A percentile compares a stretch with the other conserved stretches of the same genome.
These are phyloP conservation scores for Chaetoscypha palmicola DNA, from an alignment of 2,329 filamentous ascomycete genomes.

Conservation along the genomic window DNA sequence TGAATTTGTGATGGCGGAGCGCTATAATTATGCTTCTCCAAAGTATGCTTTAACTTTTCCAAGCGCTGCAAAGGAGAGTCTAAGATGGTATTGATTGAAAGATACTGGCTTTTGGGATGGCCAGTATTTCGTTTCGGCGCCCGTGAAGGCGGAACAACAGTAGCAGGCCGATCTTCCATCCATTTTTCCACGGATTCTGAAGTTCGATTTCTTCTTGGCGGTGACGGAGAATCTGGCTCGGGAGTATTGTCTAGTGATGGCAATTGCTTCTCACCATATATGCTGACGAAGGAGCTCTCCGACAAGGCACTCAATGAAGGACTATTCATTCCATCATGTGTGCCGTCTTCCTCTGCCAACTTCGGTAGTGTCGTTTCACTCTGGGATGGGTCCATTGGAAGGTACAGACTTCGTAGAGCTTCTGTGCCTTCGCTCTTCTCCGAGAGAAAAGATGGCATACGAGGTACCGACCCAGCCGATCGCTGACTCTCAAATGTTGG, in stretches of 20 bases:
- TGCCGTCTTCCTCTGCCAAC: slow-evolving; percentile 34
- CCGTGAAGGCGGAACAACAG: slow-evolving; percentile 11
- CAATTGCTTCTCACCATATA: slow-evolving; percentile 48
- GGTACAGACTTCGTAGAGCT: slow-evolving; percentile 53
- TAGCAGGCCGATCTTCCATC: slow-evolving; percentile 26
- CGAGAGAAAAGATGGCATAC: slow-evolving; percentile 60
- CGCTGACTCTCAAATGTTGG: slow-evolving; percentile 9
- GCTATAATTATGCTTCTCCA: slow-evolving; percentile 21
- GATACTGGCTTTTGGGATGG: slow-evolving; percentile 32
- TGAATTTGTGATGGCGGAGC: slow-evolving; percentile 9
- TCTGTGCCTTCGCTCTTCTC: slow-evolving; percentile 53
- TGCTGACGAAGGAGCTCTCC: slow-evolving; percentile 59
- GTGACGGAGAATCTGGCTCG: slow-evolving; percentile 13
- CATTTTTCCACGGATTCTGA: slow-evolving; percentile 28
- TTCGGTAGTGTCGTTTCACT: slow-evolving; percentile 46
- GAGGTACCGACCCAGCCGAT: slow-evolving; percentile 34
- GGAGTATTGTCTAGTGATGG: slow-evolving; percentile 14
- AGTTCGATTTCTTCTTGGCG: slow-evolving; percentile 15
- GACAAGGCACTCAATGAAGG: slow-evolving; percentile 58
- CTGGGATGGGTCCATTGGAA: slow-evolving; percentile 31
- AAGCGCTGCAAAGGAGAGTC: slow-evolving; percentile 46
- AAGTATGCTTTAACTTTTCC: slow-evolving; percentile 36
- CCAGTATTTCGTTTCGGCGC: slow-evolving; percentile 8
- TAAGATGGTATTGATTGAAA: slow-evolving; percentile 41
- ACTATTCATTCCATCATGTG: slow-evolving; percentile 39